Evolutionary conservation across 1,284 basidiomycete species (phyloP).

Genomic region (Kalmanozyma brasiliensis): DNA sequence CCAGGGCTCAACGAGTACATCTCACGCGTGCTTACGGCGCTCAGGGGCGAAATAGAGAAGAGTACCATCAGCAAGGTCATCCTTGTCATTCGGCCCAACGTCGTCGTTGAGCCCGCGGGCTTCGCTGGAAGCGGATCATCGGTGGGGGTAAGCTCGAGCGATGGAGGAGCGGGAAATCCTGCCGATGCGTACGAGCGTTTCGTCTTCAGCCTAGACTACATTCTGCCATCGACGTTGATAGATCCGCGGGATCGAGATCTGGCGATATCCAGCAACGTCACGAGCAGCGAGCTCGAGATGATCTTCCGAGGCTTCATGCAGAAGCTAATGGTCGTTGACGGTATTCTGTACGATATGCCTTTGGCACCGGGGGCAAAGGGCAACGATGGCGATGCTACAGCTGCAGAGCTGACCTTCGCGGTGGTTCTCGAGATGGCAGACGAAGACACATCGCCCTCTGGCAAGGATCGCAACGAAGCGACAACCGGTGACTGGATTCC

Average conservation of each 20-base stretch:
- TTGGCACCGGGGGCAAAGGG: slow-evolving; percentile 4
- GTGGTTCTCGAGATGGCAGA: slow-evolving; percentile 84
- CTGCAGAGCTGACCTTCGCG: slow-evolving; percentile 82
- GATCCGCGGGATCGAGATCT: slow-evolving; percentile 73
- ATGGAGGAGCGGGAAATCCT: neutral
- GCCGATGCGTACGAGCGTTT: slow-evolving; percentile 74
- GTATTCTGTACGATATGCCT: slow-evolving; percentile 72
- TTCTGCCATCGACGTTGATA: slow-evolving; percentile 79
- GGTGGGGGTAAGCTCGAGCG: slow-evolving; percentile 2
- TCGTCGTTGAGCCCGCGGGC: slow-evolving; percentile 12
- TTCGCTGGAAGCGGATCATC: slow-evolving; percentile 15
- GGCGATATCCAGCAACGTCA: slow-evolving; percentile 76
- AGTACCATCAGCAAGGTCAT: slow-evolving; percentile 14
- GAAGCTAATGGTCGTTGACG: slow-evolving; percentile 83
- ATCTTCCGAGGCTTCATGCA: slow-evolving; percentile 86
- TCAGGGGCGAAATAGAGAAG: slow-evolving; percentile 77
- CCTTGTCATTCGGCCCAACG: slow-evolving; percentile 26
- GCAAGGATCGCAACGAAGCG: slow-evolving; percentile 26
- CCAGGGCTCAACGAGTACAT: slow-evolving; percentile 88
- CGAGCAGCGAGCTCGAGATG: slow-evolving; percentile 75
- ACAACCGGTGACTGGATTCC: slow-evolving; percentile 44
- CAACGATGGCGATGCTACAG: slow-evolving; percentile 7
- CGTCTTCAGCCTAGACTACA: slow-evolving; percentile 73
- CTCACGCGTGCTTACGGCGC: slow-evolving; percentile 78
- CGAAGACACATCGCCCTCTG: slow-evolving; percentile 66